These are phyloP conservation scores for Claviceps sp. DNA, from an alignment of 2,329 filamentous ascomycete species.

Conservation along the genomic window DNA sequence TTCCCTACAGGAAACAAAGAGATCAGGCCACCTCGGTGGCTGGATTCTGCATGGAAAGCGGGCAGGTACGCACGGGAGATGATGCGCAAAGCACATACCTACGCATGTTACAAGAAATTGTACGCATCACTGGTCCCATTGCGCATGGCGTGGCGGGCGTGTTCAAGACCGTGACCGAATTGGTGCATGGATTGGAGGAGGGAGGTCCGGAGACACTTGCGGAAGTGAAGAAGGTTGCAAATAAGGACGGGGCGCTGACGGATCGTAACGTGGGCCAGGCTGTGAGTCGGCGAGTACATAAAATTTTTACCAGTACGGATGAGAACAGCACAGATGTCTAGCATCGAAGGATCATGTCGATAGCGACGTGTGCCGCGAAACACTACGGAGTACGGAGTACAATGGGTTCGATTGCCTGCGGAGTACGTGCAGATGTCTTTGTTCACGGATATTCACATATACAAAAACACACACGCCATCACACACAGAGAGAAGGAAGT, in stretches of 20 bases:
- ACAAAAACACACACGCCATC: too few species aligned
- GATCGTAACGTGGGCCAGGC: constrained; percentile 43
- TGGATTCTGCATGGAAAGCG: constrained; percentile 66
- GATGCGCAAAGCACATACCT: constrained; percentile 53
- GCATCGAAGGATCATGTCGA: constrained; percentile 1
- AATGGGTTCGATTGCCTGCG: too few species aligned
- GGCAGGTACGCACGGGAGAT: constrained; percentile 60
- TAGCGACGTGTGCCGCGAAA: neutral
- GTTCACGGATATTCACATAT: too few species aligned
- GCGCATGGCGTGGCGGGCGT: constrained; percentile 54
- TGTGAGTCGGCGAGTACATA: constrained; percentile 44
- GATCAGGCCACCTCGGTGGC: constrained; percentile 38
- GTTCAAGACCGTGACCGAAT: constrained; percentile 41
- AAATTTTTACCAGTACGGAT: constrained; percentile 45
- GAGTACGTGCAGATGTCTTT: too few species aligned
- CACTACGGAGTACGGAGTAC: too few species aligned
- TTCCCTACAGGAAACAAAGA: constrained; percentile 51
- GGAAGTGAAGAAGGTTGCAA: constrained; percentile 42
- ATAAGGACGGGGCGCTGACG: constrained; percentile 41
- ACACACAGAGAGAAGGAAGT: neutral
- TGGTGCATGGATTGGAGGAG: constrained; percentile 45
- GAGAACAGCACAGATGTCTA: constrained; percentile 41
- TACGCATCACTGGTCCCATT: constrained; percentile 56
- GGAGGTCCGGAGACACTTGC: constrained; percentile 50
- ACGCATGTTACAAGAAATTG: constrained; percentile 64